Evolutionary conservation across 108 stramenopile species (phyloP), one percentile per base, ranked within the genome.

Genomic region (Epipyxis sp.): DNA sequence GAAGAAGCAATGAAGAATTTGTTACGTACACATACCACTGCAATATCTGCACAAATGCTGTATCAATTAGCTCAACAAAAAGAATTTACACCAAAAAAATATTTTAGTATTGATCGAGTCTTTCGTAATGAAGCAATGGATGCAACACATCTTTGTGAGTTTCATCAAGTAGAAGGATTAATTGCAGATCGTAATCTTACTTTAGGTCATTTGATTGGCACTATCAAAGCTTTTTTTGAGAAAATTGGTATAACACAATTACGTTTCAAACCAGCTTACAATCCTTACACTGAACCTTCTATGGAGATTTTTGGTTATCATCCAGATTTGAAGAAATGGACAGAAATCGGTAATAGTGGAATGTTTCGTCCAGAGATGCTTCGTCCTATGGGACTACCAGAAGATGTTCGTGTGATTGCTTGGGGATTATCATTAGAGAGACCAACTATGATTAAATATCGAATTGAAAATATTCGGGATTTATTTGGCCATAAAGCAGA

Each of bases 251-350:
- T 98, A 69, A 94, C 92, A 32, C 82, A 99, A 80, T 87, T 99
- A 42, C 96, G 96, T 82, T 99, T 99, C 93, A 99, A 99, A 83
- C 99, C 99, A 29, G 99, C 99, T 69, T 99, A 95, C 90, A 99
- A 99, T 83, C 99, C 99, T 0, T 99, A 99, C 91, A 99, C 99
- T 0, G 99, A 99, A 87, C 99, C 99, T 13, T 92, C 91, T 6
- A 99, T 99, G 99, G 99, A 99, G 76, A 94, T 99, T 71, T 99
- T 99, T 86, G 99, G 99, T 54, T 99, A 98, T 84, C 99, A 99
- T 85, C 99, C 99, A 27, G 97, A 98, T 80, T 86, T 99, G 76
- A 97, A 97, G 84, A 96, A 96, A 83, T 99, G 97, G 96, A 97
- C 96, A 25, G 99, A 98, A 86, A 97, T 97, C 82, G 96, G 97